phyloP scores from a whole-genome alignment of 148 eudicot species.

The Rhododendron mucronatum region DNA sequence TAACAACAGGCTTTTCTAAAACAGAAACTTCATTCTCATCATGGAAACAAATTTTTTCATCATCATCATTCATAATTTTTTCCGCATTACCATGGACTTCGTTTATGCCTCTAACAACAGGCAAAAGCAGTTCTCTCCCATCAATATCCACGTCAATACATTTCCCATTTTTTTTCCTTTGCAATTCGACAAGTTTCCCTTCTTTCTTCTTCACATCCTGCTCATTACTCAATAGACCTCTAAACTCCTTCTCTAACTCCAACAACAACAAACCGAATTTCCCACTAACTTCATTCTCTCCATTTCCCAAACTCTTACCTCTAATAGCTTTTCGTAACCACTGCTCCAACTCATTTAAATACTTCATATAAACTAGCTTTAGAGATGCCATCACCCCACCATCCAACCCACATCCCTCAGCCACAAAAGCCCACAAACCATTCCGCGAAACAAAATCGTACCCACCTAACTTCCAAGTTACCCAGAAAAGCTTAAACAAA shows the following conservation, averaged over 20 bases:
- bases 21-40: conserved; percentile 3
- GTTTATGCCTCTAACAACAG: neutral
- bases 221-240: conserved; percentile 17
- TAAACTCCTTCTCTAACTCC: conserved; percentile 48
- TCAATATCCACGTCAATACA: conserved; percentile 16
- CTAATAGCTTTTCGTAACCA: conserved; percentile 45
- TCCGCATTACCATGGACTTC: conserved; percentile 15
- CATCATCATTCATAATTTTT: conserved; percentile 23
- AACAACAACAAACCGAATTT: conserved; percentile 48
- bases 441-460: conserved; percentile 49
- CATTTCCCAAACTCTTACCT: conserved; percentile 29
- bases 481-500: conserved; percentile 73
- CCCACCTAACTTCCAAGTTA: conserved; percentile 69
- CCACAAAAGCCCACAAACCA: conserved; percentile 64
- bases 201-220: conserved; percentile 16
- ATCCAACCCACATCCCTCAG: conserved; percentile 50
- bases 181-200: neutral
- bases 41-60: conserved; percentile 19
- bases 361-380: conserved; percentile 57
- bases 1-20: conserved; percentile 11
- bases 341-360: conserved; percentile 66
- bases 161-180: conserved; percentile 20
- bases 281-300: conserved; percentile 37
- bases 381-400: conserved; percentile 27
- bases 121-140: conserved; percentile 6